Evolutionary conservation across 2,329 filamentous ascomycete species (phyloP), one percentile per base, ranked within the genome.

Genomic region (Coniella vitis): DNA sequence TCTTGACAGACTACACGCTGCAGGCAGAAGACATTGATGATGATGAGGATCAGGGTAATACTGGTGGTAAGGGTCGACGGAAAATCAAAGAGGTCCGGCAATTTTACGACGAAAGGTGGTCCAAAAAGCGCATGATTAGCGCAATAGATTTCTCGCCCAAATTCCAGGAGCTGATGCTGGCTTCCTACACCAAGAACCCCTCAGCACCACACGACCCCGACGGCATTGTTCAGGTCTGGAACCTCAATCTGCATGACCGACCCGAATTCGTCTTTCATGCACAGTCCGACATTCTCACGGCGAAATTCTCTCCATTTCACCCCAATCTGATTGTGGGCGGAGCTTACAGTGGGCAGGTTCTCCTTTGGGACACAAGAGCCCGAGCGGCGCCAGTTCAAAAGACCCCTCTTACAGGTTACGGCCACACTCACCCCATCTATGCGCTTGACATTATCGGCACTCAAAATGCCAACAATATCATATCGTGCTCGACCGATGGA

Each of bases 221-320:
- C 61, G 93, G 93, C 21, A 77, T 98, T 38, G 84, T 98, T 29
- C 90, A 96, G 65, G 85, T 98, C 31, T 98, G 94, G 94, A 98
- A 96, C 63, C 78, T 90, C 61, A 90, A 97, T 66, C 84, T 97
- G 65, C 90, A 94, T 59, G 88, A 93, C 58, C 83, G 93, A 25
- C 90, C 93, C 1, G 93, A 98, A 73, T 97, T 95, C 67, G 84
- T 95, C 50, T 96, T 98, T 65, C 90, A 95, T 60, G 90, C 91
- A 9, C 91, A 94, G 53, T 96, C 90, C 38, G 93, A 98, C 67
- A 89, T 98, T 46, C 77, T 98, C 13, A 87, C 90, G 0, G 93
- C 93, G 55, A 94, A 93, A 57, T 98, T 98, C 69, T 97, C 93
- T n/a, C 93, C 93, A 0, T 96, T 96, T 63, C 93, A 98, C 65